Evolutionary conservation across 1,284 basidiomycete genomes (phyloP), one percentile per base, ranked within the genome.

Genomic region (Lignosus rhinocerotis): DNA sequence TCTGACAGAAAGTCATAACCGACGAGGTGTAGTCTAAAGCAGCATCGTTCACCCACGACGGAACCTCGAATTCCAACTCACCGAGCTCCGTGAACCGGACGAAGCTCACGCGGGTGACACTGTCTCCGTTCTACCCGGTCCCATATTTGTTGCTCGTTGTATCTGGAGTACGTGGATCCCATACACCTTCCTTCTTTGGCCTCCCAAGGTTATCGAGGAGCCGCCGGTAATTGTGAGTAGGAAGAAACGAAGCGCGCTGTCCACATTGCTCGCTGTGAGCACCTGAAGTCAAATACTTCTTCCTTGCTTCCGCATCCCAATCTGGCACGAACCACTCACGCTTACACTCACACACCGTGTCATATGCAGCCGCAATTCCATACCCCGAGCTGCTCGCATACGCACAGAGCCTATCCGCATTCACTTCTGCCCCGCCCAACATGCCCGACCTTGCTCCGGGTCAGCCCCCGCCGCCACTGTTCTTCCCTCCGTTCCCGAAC

Each of bases 401-500:
- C 69, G 90, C 90, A 2, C 88, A 92, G 67, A 89, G 86, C 62
- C 76, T 93, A 49, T 90, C 88, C 62, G 82, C 88, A 16, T 92
- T 92, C 72, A 91, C 90, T 5, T 92, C 90, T 39, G 90, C 90
- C 10, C 90, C 91, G 6, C 90, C 90, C 12, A 90, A 90, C 69
- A 88, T 91, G 83, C 88, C 89, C 32, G 88, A 92, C 64, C 76
- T 83, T 50, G 76, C 77, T 30, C 87, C 87, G 11, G 86, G 87
- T 10, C 85, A 87, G 67, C 84, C 85, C 14, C 87, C 88, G 1
- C 85, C 87, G 12, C 87, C 87, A 7, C 68, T 90, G 41, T 92
- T 93, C 78, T 90, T 90, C 75, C 91, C 90, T 21, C 90, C 90
- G 10, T 93, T 92, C 70, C 90, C 90, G 1, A 92, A 91, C 68